phyloP scores from a whole-genome alignment of 2,329 filamentous ascomycete species.

The Thyridium curvatum region DNA sequence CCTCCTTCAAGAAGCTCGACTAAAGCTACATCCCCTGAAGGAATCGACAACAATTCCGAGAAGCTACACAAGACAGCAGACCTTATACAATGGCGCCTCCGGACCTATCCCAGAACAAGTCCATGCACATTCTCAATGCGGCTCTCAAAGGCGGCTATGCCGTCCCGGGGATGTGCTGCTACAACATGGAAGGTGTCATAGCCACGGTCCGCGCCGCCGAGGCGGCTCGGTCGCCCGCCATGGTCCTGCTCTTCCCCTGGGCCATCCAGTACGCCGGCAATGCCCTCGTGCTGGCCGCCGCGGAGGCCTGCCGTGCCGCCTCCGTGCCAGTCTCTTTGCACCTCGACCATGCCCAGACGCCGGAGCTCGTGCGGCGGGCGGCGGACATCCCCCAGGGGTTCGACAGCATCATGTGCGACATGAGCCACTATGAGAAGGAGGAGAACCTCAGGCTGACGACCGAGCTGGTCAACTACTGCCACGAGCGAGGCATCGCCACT shows the following conservation, averaged over 20 bases:
- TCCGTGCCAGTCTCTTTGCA: slow-evolving; percentile 56
- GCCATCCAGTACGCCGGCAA: slow-evolving; percentile 59
- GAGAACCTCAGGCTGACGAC: slow-evolving; percentile 58
- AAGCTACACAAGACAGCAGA: background rate
- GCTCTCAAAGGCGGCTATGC: slow-evolving; percentile 50
- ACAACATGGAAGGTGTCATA: slow-evolving; percentile 43
- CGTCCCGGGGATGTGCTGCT: slow-evolving; percentile 46
- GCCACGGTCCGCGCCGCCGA: slow-evolving; percentile 61
- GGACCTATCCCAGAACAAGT: slow-evolving; percentile 39
- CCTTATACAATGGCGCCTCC: slow-evolving; percentile 24
- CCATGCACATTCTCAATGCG: slow-evolving; percentile 49
- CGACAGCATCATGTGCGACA: slow-evolving; percentile 70
- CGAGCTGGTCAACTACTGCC: slow-evolving; percentile 58
- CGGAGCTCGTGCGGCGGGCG: slow-evolving; percentile 53
- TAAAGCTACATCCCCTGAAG: no score
- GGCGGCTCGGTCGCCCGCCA: slow-evolving; percentile 58
- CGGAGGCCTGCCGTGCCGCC: slow-evolving; percentile 48
- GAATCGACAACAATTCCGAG: no score
- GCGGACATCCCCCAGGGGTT: slow-evolving; percentile 54
- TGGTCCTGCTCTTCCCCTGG: slow-evolving; percentile 72
- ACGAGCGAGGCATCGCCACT: slow-evolving; percentile 56
- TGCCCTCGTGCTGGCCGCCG: slow-evolving; percentile 47
- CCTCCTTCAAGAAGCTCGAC: no score
- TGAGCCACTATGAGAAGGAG: slow-evolving; percentile 63
- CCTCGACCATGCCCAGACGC: slow-evolving; percentile 61